Conservation (phyloP, 2,329 filamentous ascomycete genomes). For the Hirsutella thompsonii region DNA sequence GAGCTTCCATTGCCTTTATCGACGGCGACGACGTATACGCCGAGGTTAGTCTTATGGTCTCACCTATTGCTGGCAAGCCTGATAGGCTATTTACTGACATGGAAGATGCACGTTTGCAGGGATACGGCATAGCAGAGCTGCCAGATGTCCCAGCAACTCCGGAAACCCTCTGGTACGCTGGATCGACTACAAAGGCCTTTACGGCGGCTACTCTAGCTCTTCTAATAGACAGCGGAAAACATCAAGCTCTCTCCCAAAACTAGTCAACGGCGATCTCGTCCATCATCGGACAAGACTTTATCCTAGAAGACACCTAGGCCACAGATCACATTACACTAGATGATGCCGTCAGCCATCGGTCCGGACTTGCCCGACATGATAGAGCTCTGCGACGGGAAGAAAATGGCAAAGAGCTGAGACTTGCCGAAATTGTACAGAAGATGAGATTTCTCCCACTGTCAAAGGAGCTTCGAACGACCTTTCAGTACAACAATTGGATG, state of each 20-base stretch:
- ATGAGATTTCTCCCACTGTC: conserved; percentile 30
- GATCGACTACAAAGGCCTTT: conserved; percentile 43
- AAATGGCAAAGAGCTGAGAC: conserved; percentile 16
- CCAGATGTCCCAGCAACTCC: conserved; percentile 25
- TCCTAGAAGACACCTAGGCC: conserved; percentile 28
- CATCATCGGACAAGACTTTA: conserved; percentile 37
- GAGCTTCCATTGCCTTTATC: too few species aligned
- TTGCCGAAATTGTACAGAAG: conserved; percentile 23
- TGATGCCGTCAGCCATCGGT: conserved; percentile 38
- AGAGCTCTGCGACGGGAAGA: conserved; percentile 8
- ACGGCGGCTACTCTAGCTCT: conserved; percentile 35
- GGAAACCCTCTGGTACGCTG: conserved; percentile 40
- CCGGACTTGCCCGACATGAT: conserved; percentile 32
- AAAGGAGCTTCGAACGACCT: conserved; percentile 28
- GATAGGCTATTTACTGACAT: too few species aligned
- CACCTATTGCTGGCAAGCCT: too few species aligned
- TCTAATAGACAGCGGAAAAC: conserved; percentile 29
- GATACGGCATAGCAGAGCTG: conserved; percentile 15
- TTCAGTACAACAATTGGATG: conserved; percentile 37
- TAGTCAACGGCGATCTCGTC: conserved; percentile 33
- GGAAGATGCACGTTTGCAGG: too few species aligned
- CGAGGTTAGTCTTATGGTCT: too few species aligned
- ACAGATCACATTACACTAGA: conserved; percentile 37
- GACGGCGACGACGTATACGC: too few species aligned
- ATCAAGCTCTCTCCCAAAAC: conserved; percentile 15